Base-by-base conservation (phyloP, 2,329 filamentous ascomycete genomes). In the Calycina marina region DNA sequence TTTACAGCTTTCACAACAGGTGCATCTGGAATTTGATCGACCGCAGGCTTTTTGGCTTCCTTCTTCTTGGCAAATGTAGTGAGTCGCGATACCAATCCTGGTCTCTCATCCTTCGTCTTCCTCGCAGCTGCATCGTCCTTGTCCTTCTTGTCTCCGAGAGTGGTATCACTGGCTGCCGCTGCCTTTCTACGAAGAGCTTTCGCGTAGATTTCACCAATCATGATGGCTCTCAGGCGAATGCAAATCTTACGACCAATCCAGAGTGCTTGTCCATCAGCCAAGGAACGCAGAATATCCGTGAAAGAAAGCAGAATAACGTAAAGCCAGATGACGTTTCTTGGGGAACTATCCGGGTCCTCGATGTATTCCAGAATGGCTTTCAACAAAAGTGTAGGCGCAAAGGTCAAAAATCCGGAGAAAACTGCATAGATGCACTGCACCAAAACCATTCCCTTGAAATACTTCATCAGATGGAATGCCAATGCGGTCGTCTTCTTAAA, bases 131-230 rank as follows among this genome's bases (percentile, higher is more conserved):
- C 18, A 28, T 61, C 49, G 18, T 57, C 54, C 28, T 58, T 56
- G 63, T 56, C 39, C 51, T 53, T 43, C 32, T 63, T 56, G 6
- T 62, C 63, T 18, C 82, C 80, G 11, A 90, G 62, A 1, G 77
- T 65, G 32, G 78, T 75, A 44, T 96, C 85, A 22, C 66, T 67
- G 12, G 76, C 72, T 6, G 86, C 76, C 14, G 84, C 77, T 12
- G 85, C 88, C 56, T 93, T 93, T 46, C 90, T 77, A 41, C 92
- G 76, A 12, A 98, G 67, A 2, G 90, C 84, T 59, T 98, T 98
- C 36, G 85, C 82, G 54, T 98, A 98, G 28, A 98, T 90, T 50
- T 98, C 90, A 34, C 90, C 90, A 43, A 98, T 84, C 40, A 98
- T 85, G 50, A 98, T 90, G 31, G 90, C 86, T 40, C 88, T 79